Percentiles rank a stretch among this genome's conserved stretches.
phyloP scores from a whole-genome alignment of 306 rosid species.

The Argentina anserina region DNA sequence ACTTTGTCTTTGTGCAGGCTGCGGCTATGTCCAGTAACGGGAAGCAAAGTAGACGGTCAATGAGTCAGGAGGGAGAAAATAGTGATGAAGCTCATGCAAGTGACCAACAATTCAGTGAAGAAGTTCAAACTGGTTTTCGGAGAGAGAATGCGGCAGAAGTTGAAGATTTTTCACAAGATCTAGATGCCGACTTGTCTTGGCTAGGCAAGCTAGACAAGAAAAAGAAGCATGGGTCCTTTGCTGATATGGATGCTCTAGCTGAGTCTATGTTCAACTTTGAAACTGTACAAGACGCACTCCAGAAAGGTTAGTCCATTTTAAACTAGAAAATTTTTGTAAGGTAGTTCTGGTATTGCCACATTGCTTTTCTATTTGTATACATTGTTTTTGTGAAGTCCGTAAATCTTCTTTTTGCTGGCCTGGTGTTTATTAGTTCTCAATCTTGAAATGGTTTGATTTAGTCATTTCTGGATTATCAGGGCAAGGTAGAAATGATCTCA shows the following conservation, averaged over 20 bases:
- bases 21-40: slow-evolving; percentile 49
- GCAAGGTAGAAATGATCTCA: background rate
- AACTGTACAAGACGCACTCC: slow-evolving; percentile 75
- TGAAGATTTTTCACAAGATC: slow-evolving; percentile 47
- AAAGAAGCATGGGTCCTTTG: slow-evolving; percentile 40
- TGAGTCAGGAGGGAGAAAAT: slow-evolving; percentile 46
- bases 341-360: background rate
- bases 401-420: background rate
- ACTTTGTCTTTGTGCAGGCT: slow-evolving; percentile 48
- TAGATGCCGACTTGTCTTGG: slow-evolving; percentile 48
- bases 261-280: slow-evolving; percentile 63
- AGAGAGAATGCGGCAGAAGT: slow-evolving; percentile 46
- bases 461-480: background rate
- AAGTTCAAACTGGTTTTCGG: slow-evolving; percentile 47
- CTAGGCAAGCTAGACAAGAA: slow-evolving; percentile 45
- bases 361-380: background rate
- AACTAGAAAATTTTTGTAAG: background rate
- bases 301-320: slow-evolving; percentile 54
- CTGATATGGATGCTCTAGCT: slow-evolving; percentile 55
- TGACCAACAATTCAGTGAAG: slow-evolving; percentile 47
- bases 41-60: slow-evolving; percentile 46
- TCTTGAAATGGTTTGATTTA: background rate
- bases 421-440: background rate
- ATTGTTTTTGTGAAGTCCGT: background rate
- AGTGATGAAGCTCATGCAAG: slow-evolving; percentile 52